Conservation (phyloP, 805 yeast species). For the Maudiozyma serrabonitensis region DNA sequence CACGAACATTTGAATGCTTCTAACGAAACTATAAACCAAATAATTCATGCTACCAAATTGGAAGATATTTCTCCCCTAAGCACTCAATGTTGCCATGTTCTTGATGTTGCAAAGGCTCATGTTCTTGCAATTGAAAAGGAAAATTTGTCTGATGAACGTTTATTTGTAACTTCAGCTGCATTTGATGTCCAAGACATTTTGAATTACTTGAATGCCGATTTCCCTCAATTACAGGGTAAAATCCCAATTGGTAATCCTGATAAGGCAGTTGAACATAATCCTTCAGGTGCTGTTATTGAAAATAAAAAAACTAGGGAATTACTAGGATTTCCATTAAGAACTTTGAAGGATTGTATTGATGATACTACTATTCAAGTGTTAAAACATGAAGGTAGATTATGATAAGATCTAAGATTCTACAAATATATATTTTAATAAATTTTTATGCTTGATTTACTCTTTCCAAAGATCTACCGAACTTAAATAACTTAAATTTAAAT, state of each 20-base stretch:
- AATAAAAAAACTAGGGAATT: neutral
- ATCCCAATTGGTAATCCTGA: slow-evolving; percentile 34
- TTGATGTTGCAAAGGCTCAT: slow-evolving; percentile 54
- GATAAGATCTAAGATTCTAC: neutral
- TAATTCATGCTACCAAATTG: slow-evolving; percentile 11
- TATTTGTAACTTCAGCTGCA: slow-evolving; percentile 18
- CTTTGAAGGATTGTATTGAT: slow-evolving; percentile 9
- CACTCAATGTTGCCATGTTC: slow-evolving; percentile 37
- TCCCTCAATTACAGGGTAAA: slow-evolving; percentile 36
- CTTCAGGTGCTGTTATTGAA: neutral
- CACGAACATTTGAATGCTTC: slow-evolving; percentile 31
- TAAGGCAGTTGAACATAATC: neutral
- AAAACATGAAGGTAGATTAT: slow-evolving; percentile 8
- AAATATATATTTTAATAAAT: too few species aligned
- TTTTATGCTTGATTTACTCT: too few species aligned
- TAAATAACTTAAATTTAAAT: too few species aligned
- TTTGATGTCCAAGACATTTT: slow-evolving; percentile 22
- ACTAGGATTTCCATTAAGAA: slow-evolving; percentile 1
- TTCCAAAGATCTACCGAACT: too few species aligned
- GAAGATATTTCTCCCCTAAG: neutral
- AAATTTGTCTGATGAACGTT: slow-evolving; percentile 27
- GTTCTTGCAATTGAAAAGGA: slow-evolving; percentile 36
- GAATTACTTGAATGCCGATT: slow-evolving; percentile 27
- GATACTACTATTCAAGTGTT: slow-evolving; percentile 18
- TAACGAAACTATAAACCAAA: slow-evolving; percentile 23